Conservation (phyloP, 2,329 filamentous ascomycete genomes). For the Sporothrix pallida region DNA sequence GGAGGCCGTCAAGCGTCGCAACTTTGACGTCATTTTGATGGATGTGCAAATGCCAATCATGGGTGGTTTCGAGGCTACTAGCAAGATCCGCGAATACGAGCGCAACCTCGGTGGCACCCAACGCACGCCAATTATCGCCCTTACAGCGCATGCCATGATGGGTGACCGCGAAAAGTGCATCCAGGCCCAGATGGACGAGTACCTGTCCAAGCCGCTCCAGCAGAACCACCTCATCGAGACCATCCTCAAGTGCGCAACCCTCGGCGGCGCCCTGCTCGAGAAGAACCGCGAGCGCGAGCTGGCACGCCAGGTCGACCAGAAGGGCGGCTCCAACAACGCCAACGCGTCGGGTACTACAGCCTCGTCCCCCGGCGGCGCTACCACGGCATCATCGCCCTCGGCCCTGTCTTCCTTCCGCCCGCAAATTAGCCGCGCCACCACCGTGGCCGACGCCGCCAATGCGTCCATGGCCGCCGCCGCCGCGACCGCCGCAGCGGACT, state of each 20-base stretch:
- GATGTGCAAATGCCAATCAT: constrained; percentile 99
- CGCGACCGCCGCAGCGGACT: not conserved
- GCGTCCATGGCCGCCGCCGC: constrained; percentile 25
- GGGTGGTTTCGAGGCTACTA: constrained; percentile 97
- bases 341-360: constrained; percentile 24
- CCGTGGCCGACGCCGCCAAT: constrained; percentile 30
- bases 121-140: constrained; percentile 91
- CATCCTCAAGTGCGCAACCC: constrained; percentile 93
- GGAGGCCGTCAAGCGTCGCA: constrained; percentile 86
- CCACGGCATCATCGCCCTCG: not conserved
- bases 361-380: not conserved
- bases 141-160: constrained; percentile 98
- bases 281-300: constrained; percentile 70
- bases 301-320: constrained; percentile 46
- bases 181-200: constrained; percentile 99
- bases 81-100: constrained; percentile 95
- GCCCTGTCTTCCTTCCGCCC: constrained; percentile 22
- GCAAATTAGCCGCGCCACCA: constrained; percentile 32
- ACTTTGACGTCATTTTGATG: constrained; percentile 97
- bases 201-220: constrained; percentile 74
- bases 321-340: constrained; percentile 36
- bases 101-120: constrained; percentile 72
- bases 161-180: constrained; percentile 98
- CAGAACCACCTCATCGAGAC: constrained; percentile 42
- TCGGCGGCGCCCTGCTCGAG: constrained; percentile 81